A percentile compares a stretch with the other conserved stretches of the same genome.
Evolutionary conservation across 441 rosid genomes (phyloP).

Genomic region (Populus trichocarpa): DNA sequence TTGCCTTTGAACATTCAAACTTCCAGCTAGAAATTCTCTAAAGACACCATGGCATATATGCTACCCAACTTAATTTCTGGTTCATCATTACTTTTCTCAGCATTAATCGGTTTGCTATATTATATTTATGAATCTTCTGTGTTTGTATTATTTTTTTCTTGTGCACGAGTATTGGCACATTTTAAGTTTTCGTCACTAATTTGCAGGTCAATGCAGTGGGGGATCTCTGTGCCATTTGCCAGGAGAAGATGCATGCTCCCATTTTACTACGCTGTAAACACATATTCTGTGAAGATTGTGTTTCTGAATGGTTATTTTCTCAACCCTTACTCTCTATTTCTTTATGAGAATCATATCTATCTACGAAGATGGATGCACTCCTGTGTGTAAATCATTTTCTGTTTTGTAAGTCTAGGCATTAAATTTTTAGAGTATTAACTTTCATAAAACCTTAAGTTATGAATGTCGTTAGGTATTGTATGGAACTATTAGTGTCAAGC

Average conservation of each 20-base stretch:
- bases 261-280: conserved; percentile 56
- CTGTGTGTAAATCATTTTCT: background rate
- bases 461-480: background rate
- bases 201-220: conserved; percentile 53
- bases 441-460: background rate
- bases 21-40: background rate
- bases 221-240: conserved; percentile 62
- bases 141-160: background rate
- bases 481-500: too few species aligned
- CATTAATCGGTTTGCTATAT: background rate
- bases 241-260: conserved; percentile 67
- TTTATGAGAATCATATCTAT: background rate
- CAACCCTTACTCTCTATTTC: background rate
- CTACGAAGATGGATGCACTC: background rate
- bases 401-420: background rate
- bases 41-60: background rate
- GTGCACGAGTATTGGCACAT: background rate
- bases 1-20: background rate
- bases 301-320: conserved; percentile 57
- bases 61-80: background rate
- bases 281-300: conserved; percentile 68
- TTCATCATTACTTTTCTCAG: background rate
- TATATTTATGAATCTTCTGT: background rate
- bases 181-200: background rate
- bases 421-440: too few species aligned